Base-by-base conservation (phyloP, 345 rosid species). In the Citrus reticulata region DNA sequence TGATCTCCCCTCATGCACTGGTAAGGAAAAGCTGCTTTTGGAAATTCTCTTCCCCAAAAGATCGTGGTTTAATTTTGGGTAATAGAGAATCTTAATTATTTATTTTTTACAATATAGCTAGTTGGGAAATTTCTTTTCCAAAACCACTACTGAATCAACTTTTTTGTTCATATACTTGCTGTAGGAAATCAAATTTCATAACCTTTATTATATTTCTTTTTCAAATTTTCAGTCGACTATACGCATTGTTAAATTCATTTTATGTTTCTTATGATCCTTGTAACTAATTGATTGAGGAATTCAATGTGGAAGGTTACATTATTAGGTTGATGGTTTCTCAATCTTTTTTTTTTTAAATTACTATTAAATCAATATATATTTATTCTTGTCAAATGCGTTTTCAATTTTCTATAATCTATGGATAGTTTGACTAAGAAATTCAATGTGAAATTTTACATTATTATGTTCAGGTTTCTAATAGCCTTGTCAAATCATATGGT, bases 1-100 rank as follows among this genome's bases (percentile, higher is more conserved):
- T 79, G 97, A 92, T 81, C 86, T 94, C 83, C 99, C 99, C 49
- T 87, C 99, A 72, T 91, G 97, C 88, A 90, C 91, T 72, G 97
- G 98, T 94, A 85, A 65, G 59, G 3, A 72, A 72, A 74, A 49
- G 64, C 22, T 61, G 46, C 4, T 20, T 17, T 65, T 29, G 11
- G 73, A 55, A 24, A 37, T 20, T 57, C 32, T 32, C 30, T 32
- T 58, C 42, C 49, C 49, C 64, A 58, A 34, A 75, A 65, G 58
- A 13, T n/a, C 32, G 65, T 32, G 62, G n/a, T 30, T 11, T 65
- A 32, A 49, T 25, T 74, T 49, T 17, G 68, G 27, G 19, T 42
- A 51, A 65, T 32, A 22, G 0, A 51, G 61, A 10, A 8, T 13
- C 32, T n/a, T 72, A 2, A 20, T 70, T 29, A 8, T 29, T 63